phyloP scores from a whole-genome alignment of 208 protist species.

The Trypanosoma conorhini region DNA sequence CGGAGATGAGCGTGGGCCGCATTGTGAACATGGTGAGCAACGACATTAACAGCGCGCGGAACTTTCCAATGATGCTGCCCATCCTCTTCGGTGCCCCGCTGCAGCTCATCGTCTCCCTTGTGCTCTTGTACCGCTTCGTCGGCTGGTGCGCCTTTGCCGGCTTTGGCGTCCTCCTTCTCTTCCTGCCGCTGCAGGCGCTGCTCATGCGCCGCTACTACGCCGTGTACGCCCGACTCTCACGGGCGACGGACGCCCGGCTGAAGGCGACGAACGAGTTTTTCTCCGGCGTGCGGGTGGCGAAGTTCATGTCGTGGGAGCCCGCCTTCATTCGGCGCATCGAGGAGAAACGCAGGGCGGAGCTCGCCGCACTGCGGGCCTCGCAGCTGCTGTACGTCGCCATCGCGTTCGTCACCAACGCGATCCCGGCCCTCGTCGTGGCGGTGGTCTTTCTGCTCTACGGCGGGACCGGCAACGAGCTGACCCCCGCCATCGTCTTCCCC shows the following conservation, averaged over 20 bases:
- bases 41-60: constrained; percentile 55
- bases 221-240: constrained; percentile 27
- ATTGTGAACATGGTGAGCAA: constrained; percentile 88
- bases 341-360: constrained; percentile 33
- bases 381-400: constrained; percentile 23
- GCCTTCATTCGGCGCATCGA: constrained; percentile 34
- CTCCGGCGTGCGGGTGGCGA: constrained; percentile 91
- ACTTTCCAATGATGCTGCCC: constrained; percentile 56
- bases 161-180: constrained; percentile 55
- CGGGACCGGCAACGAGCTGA: constrained; percentile 44
- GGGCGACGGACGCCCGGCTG: constrained; percentile 81
- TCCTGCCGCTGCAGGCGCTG: constrained; percentile 69
- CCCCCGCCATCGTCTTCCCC: constrained; percentile 78
- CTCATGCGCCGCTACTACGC: constrained; percentile 40
- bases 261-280: constrained; percentile 93
- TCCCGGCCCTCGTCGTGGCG: constrained; percentile 39
- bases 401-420: constrained; percentile 39
- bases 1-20: constrained; percentile 76
- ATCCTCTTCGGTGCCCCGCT: constrained; percentile 52
- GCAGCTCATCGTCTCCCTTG: constrained; percentile 57
- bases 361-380: constrained; percentile 16
- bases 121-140: constrained; percentile 52
- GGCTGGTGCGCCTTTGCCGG: constrained; percentile 73
- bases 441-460: constrained; percentile 39
- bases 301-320: constrained; percentile 94